phyloP scores from a whole-genome alignment of 192 early-diverging fungal species.

The Coemansia sp. region DNA sequence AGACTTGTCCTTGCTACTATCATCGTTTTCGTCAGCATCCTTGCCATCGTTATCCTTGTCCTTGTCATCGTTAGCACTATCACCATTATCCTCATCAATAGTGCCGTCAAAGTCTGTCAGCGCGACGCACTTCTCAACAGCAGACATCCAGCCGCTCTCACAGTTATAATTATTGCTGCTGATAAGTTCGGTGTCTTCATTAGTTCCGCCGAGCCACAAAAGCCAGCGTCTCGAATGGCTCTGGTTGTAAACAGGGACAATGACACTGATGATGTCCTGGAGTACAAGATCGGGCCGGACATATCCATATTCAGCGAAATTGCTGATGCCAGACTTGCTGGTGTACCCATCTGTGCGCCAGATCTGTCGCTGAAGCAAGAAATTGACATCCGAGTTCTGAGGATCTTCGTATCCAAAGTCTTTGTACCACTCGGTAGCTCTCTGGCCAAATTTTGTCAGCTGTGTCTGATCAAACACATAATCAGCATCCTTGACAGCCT shows the following conservation, averaged over 20 bases:
- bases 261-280: constrained; percentile 41
- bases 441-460: constrained; percentile 33
- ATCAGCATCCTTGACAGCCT: constrained; percentile 60
- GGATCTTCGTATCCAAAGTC: constrained; percentile 46
- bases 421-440: constrained; percentile 36
- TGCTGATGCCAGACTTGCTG: constrained; percentile 29
- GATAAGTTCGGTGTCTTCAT: constrained; percentile 25
- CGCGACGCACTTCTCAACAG: constrained; percentile 28
- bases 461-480: constrained; percentile 68
- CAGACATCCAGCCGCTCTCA: constrained; percentile 27
- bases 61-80: background rate
- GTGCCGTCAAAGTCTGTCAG: constrained; percentile 39
- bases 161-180: constrained; percentile 36
- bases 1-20: background rate
- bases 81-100: background rate
- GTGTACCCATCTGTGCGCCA: constrained; percentile 48
- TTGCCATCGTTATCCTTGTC: background rate
- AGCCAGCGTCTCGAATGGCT: constrained; percentile 30
- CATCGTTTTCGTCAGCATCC: background rate
- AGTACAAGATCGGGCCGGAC: constrained; percentile 48
- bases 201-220: constrained; percentile 41
- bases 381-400: constrained; percentile 31
- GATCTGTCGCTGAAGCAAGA: constrained; percentile 29
- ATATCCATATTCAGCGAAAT: constrained; percentile 47
- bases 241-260: constrained; percentile 34